These are phyloP conservation scores for Knoxia roxburghii DNA, from an alignment of 257 asterid species.

Conservation along the genomic window DNA sequence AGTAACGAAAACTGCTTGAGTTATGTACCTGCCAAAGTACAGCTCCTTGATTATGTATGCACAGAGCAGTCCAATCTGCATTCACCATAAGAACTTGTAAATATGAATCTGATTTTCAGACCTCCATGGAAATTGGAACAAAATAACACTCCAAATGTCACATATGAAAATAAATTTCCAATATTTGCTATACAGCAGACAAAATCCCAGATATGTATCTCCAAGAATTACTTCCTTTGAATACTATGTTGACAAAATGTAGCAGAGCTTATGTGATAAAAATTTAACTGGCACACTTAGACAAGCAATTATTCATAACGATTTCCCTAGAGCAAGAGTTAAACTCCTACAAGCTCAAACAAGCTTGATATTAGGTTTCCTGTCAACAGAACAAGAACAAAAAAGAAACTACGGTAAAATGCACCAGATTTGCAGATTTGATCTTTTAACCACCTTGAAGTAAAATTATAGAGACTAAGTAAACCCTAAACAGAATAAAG, in stretches of 20 bases:
- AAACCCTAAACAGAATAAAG: background rate
- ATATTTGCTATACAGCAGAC: background rate
- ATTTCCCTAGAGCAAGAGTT: background rate
- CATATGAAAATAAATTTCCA: background rate
- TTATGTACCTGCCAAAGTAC: slow-evolving; percentile 50
- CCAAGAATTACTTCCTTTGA: background rate
- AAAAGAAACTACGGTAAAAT: background rate
- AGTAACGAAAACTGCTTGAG: background rate
- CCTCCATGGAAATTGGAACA: background rate
- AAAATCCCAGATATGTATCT: background rate
- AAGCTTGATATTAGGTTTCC: background rate
- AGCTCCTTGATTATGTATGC: slow-evolving; percentile 53
- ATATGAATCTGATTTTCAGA: background rate
- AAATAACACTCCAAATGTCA: background rate
- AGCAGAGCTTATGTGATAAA: no score
- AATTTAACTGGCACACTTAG: no score
- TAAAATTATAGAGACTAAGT: background rate
- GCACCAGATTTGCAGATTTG: background rate
- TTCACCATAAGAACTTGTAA: slow-evolving; percentile 3
- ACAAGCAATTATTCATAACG: background rate
- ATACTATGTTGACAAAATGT: background rate
- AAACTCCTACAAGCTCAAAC: background rate
- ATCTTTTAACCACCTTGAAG: background rate
- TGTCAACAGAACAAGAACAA: background rate
- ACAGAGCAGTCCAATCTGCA: slow-evolving; percentile 70